Percentiles rank a stretch among this genome's conserved stretches.
Conservation (phyloP, 2,329 filamentous ascomycete species). For the Falciphora oryzae region DNA sequence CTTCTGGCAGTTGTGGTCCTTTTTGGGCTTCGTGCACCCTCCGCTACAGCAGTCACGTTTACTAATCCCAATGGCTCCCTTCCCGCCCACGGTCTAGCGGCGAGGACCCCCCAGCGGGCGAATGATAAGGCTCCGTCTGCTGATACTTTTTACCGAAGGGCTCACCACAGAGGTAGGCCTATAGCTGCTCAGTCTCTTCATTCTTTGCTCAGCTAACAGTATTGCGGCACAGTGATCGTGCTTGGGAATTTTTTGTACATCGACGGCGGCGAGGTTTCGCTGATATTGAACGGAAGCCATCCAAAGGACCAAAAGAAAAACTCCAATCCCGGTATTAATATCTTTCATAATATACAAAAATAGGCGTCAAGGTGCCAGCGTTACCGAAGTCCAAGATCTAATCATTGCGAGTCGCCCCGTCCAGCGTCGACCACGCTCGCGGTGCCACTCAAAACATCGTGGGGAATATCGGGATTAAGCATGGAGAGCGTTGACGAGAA, state of each 20-base stretch:
- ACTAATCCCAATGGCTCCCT: too few relatives aligned
- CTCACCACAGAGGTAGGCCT: too few relatives aligned
- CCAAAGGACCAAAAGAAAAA: not conserved
- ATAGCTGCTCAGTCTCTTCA: too few relatives aligned
- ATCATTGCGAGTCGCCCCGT: not conserved
- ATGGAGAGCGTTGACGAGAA: not conserved
- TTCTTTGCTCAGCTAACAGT: too few relatives aligned
- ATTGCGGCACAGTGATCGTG: not conserved
- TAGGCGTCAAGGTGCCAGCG: not conserved
- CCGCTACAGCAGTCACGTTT: too few relatives aligned
- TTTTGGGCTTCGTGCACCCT: too few relatives aligned
- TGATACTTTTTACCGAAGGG: too few relatives aligned
- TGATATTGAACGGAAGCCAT: not conserved
- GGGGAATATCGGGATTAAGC: not conserved
- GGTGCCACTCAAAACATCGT: not conserved
- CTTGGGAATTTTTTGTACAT: not conserved
- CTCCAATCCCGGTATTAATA: not conserved
- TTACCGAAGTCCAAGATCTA: not conserved
- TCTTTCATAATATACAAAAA: not conserved
- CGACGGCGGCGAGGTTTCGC: not conserved
- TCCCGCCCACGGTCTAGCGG: too few relatives aligned
- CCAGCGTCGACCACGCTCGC: not conserved
- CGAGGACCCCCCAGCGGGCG: too few relatives aligned
- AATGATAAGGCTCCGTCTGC: too few relatives aligned
- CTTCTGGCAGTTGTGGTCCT: too few relatives aligned